A percentile compares a stretch with the other conserved stretches of the same genome.
These are phyloP conservation scores for Pythium vanterpoolii DNA, from an alignment of 352 stramenopile species.

Conservation along the genomic window DNA sequence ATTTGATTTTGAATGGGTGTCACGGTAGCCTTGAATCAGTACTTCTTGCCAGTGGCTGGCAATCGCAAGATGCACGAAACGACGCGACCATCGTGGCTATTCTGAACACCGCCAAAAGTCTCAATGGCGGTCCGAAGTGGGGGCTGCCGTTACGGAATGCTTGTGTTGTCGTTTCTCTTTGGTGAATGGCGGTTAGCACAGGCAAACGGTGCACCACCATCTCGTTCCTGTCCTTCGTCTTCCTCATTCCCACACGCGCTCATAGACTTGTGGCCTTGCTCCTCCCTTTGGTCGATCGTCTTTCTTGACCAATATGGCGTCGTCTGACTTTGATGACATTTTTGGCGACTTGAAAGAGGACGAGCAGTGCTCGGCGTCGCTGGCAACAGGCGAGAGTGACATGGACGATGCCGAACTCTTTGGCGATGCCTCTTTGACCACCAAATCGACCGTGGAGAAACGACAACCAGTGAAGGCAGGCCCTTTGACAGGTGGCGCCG, in stretches of 20 bases:
- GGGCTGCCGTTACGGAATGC: neutral
- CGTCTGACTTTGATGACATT: constrained; percentile 77
- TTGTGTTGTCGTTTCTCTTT: neutral
- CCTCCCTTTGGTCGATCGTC: neutral
- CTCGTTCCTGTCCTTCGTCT: neutral
- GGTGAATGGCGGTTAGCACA: neutral
- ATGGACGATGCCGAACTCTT: constrained; percentile 59
- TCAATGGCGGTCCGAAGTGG: no score
- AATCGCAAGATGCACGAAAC: neutral
- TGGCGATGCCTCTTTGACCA: constrained; percentile 23
- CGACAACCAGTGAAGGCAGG: neutral
- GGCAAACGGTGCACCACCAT: neutral
- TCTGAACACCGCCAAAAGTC: no score
- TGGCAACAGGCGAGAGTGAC: constrained; percentile 27
- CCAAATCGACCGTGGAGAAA: constrained; percentile 12
- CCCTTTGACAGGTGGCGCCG: neutral
- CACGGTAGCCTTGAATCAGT: neutral
- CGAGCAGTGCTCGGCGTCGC: constrained; percentile 36
- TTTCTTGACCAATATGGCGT: constrained; percentile 20
- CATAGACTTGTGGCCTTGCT: no score
- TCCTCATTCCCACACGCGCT: neutral
- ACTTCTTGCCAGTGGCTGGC: neutral
- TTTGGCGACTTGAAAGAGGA: constrained; percentile 75
- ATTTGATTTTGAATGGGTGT: neutral
- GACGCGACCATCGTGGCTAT: neutral